Conservation (phyloP, 305 asterid species). For the Petunia hybrid region DNA sequence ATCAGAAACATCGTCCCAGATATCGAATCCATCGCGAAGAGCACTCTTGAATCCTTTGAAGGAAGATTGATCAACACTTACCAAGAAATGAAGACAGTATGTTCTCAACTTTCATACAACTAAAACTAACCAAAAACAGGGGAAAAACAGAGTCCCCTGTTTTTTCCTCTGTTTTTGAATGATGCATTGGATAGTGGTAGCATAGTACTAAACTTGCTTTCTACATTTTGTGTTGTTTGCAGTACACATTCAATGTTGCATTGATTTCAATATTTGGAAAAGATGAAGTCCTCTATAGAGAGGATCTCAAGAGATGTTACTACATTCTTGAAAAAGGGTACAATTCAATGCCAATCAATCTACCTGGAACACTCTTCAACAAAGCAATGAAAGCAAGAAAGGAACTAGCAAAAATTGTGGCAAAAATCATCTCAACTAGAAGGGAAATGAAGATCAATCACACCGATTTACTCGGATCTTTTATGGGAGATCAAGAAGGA, state of each 20-base stretch:
- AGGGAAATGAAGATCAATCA: slow-evolving; percentile 53
- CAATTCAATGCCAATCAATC: slow-evolving; percentile 86
- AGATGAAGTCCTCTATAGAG: slow-evolving; percentile 72
- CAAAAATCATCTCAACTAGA: slow-evolving; percentile 60
- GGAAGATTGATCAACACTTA: slow-evolving; percentile 73
- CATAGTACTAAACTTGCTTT: not conserved
- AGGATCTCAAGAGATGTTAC: slow-evolving; percentile 86
- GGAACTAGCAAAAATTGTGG: slow-evolving; percentile 70
- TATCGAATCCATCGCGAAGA: slow-evolving; percentile 63
- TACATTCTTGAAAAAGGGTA: slow-evolving; percentile 90
- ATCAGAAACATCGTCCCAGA: slow-evolving; percentile 68
- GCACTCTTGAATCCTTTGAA: slow-evolving; percentile 63
- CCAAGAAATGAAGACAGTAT: slow-evolving; percentile 92
- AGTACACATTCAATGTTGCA: slow-evolving; percentile 97
- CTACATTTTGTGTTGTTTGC: slow-evolving; percentile 37
- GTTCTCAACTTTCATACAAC: slow-evolving; percentile 26
- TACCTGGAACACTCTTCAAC: slow-evolving; percentile 89
- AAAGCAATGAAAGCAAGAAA: slow-evolving; percentile 92
- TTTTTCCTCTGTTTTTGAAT: not conserved
- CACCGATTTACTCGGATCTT: slow-evolving; percentile 76
- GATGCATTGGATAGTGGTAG: not conserved
- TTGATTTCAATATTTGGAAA: slow-evolving; percentile 85
- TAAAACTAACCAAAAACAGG: not conserved
- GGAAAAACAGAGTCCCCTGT: slow-evolving; percentile 28
- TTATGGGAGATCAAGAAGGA: slow-evolving; percentile 83